Evolutionary conservation across 495 filamentous ascomycete species (phyloP).

Genomic region (Hypoxylon fuscum): DNA sequence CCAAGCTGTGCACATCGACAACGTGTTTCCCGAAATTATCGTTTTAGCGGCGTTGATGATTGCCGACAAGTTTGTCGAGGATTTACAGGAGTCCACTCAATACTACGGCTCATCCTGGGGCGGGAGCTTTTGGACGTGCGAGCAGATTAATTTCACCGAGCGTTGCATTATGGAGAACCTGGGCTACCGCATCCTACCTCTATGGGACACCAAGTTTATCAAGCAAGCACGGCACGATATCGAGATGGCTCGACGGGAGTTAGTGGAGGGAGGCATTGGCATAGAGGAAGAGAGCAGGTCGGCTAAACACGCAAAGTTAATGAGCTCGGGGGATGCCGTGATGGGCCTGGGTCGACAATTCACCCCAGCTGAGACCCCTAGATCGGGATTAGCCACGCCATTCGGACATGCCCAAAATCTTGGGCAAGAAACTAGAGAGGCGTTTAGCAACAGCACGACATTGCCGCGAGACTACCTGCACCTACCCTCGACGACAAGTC

Average conservation of each 20-base stretch:
- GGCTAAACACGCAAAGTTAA: conserved; percentile 48
- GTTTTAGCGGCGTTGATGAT: conserved; percentile 60
- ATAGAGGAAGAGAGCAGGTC: conserved; percentile 31
- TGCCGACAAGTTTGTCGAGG: conserved; percentile 63
- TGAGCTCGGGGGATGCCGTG: conserved; percentile 51
- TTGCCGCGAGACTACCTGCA: conserved; percentile 28
- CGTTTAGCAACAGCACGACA: conserved; percentile 24
- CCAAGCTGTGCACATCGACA: conserved; percentile 61
- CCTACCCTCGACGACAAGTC: conserved; percentile 8
- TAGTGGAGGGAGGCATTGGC: conserved; percentile 33
- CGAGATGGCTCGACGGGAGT: conserved; percentile 59
- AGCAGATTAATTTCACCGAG: conserved; percentile 65
- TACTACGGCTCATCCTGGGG: conserved; percentile 58
- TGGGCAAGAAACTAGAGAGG: conserved; percentile 20
- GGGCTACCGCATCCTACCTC: conserved; percentile 59
- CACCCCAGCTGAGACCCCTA: conserved; percentile 53
- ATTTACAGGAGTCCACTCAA: conserved; percentile 53
- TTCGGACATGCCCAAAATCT: conserved; percentile 23
- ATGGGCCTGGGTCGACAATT: conserved; percentile 49
- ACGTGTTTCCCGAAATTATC: conserved; percentile 62
- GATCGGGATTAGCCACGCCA: conserved; percentile 38
- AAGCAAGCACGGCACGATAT: conserved; percentile 61
- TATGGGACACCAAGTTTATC: conserved; percentile 59
- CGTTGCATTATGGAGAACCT: conserved; percentile 64
- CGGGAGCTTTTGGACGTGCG: conserved; percentile 57